Conservation (phyloP, 257 asterid species). For the Solanum gandarillasii region DNA sequence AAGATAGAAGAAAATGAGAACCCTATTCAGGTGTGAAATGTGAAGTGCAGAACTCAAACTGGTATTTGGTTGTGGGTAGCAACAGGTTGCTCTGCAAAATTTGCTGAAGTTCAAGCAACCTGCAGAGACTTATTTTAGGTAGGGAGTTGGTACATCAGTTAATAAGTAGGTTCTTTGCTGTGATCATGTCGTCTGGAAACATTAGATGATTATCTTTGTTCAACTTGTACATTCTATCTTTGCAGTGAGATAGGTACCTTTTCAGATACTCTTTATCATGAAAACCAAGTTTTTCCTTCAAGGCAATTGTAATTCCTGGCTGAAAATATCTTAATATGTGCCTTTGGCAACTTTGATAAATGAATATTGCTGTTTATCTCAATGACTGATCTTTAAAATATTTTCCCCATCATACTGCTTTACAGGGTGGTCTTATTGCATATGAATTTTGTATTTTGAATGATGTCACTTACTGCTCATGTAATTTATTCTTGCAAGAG, state of each 20-base stretch:
- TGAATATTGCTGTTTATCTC: conserved; percentile 2
- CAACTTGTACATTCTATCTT: conserved; percentile 42
- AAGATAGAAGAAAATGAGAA: conserved; percentile 32
- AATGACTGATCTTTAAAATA: neutral
- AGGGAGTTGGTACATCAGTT: conserved; percentile 20
- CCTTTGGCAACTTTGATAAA: conserved; percentile 8
- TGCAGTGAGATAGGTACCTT: conserved; percentile 16
- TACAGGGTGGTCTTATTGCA: neutral
- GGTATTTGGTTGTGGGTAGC: neutral
- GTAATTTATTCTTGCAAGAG: neutral
- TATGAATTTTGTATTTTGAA: neutral
- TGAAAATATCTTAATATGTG: conserved; percentile 3
- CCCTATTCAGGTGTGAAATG: conserved; percentile 25
- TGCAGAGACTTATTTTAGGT: conserved; percentile 4
- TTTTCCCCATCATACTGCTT: neutral
- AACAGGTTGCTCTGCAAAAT: neutral
- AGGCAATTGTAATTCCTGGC: conserved; percentile 15
- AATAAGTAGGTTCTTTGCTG: conserved; percentile 33
- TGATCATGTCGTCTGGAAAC: conserved; percentile 9
- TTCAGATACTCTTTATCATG: conserved; percentile 26
- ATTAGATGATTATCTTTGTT: conserved; percentile 11
- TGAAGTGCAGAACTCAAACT: neutral
- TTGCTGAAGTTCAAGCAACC: neutral
- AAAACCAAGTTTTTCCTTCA: conserved; percentile 10
- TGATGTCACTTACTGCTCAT: neutral